Conservation (phyloP, 148 eudicot genomes). For the Chenopodium album region DNA sequence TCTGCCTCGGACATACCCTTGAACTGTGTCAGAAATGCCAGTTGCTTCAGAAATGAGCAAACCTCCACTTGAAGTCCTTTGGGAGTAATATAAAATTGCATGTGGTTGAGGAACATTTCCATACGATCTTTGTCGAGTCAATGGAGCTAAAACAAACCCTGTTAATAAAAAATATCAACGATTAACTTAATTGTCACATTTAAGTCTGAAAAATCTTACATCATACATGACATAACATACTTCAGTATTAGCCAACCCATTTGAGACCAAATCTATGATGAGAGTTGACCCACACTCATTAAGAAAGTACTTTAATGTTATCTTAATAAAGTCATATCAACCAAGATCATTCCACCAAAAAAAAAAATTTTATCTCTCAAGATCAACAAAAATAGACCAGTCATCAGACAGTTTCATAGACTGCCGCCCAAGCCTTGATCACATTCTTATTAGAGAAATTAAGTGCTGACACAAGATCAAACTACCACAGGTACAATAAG, state of each 20-base stretch:
- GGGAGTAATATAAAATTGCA: constrained; percentile 46
- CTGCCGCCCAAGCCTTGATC: no score
- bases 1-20: constrained; percentile 31
- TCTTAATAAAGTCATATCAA: no score
- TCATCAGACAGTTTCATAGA: no score
- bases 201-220: not conserved
- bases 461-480: no score
- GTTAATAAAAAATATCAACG: not conserved
- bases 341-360: no score
- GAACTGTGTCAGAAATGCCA: constrained; percentile 50
- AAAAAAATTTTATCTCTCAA: no score
- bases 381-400: no score
- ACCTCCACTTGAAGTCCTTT: constrained; percentile 49
- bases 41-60: constrained; percentile 52
- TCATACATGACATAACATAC: not conserved
- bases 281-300: no score
- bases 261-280: not conserved
- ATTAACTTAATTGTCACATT: not conserved
- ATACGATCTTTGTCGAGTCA: constrained; percentile 49
- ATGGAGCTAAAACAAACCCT: constrained; percentile 48
- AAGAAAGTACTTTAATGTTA: no score
- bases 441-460: no score
- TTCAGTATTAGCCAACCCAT: not conserved
- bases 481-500: no score
- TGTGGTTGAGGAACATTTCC: constrained; percentile 54